Conservation (phyloP, 192 early-diverging fungal genomes). For the Geosiphon pyriformis region DNA sequence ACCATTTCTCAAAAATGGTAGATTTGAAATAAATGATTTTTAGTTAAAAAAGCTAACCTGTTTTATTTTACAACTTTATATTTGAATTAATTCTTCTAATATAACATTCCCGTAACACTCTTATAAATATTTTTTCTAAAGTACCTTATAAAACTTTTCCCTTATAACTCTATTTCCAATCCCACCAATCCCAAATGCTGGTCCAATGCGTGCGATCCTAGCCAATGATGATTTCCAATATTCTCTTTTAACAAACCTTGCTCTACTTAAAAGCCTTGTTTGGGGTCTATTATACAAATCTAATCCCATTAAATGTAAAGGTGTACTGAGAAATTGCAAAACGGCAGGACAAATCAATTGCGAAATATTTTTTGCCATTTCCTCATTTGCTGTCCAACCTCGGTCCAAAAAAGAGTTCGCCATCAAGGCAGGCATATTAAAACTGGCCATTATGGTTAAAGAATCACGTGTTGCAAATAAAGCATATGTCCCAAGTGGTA, state of each 20-base stretch:
- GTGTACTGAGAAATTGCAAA: constrained; percentile 36
- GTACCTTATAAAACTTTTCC: background rate
- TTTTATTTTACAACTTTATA: too few relatives aligned
- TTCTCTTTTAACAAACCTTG: constrained; percentile 22
- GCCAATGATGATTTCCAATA: constrained; percentile 40
- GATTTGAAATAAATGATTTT: too few relatives aligned
- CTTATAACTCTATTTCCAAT: constrained; percentile 33
- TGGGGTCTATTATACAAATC: constrained; percentile 39
- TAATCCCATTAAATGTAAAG: constrained; percentile 39
- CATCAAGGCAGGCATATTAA: constrained; percentile 35
- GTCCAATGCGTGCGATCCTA: constrained; percentile 38
- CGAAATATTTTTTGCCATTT: constrained; percentile 18
- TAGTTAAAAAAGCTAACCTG: too few relatives aligned
- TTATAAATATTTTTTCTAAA: too few relatives aligned
- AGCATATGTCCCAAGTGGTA: constrained; percentile 33
- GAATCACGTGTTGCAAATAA: constrained; percentile 39
- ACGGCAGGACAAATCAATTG: constrained; percentile 37
- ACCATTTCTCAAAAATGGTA: too few relatives aligned
- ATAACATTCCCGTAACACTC: too few relatives aligned
- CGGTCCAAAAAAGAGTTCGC: constrained; percentile 11
- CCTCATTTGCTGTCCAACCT: background rate
- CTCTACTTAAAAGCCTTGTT: background rate
- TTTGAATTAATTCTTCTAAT: too few relatives aligned
- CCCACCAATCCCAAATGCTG: constrained; percentile 44
- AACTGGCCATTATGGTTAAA: constrained; percentile 38